Evolutionary conservation across 1,284 basidiomycete genomes (phyloP).

Genomic region (Trichosporon sp.): DNA sequence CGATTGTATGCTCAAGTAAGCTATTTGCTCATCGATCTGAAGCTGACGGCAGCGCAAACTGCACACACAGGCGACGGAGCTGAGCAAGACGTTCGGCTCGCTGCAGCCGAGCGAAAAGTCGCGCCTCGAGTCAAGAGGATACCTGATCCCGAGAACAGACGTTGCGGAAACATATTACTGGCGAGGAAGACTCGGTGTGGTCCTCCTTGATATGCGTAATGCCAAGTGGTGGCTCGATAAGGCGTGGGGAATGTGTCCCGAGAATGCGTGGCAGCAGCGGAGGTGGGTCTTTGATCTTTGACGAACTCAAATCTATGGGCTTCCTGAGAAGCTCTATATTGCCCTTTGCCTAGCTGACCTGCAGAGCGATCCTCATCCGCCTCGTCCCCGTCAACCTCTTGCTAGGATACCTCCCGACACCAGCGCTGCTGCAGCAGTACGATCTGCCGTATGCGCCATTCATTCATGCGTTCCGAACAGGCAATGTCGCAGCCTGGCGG

Average conservation of each 20-base stretch:
- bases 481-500: slow-evolving; percentile 43
- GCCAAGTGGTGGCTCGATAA: slow-evolving; percentile 36
- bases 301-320: not conserved
- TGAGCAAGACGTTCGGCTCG: slow-evolving; percentile 24
- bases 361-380: slow-evolving; percentile 48
- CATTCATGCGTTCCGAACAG: slow-evolving; percentile 40
- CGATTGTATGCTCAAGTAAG: slow-evolving; percentile 38
- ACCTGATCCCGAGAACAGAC: slow-evolving; percentile 18
- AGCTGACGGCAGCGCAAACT: slow-evolving; percentile 28
- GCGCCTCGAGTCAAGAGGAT: slow-evolving; percentile 25
- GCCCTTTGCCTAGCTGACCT: not conserved
- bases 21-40: not conserved
- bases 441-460: slow-evolving; percentile 43
- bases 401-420: slow-evolving; percentile 39
- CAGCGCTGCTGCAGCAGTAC: slow-evolving; percentile 34
- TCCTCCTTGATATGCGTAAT: slow-evolving; percentile 33
- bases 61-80: slow-evolving; percentile 37
- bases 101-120: slow-evolving; percentile 32
- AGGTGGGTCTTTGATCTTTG: slow-evolving; percentile 21
- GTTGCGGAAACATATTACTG: slow-evolving; percentile 42
- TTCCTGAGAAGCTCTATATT: too few relatives aligned
- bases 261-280: slow-evolving; percentile 28
- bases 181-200: slow-evolving; percentile 37
- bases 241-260: slow-evolving; percentile 32
- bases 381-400: slow-evolving; percentile 47